Percentiles rank a stretch among this genome's conserved stretches.
Conservation (phyloP, 2,329 filamentous ascomycete species). For the Fonsecaea pedrosoi region DNA sequence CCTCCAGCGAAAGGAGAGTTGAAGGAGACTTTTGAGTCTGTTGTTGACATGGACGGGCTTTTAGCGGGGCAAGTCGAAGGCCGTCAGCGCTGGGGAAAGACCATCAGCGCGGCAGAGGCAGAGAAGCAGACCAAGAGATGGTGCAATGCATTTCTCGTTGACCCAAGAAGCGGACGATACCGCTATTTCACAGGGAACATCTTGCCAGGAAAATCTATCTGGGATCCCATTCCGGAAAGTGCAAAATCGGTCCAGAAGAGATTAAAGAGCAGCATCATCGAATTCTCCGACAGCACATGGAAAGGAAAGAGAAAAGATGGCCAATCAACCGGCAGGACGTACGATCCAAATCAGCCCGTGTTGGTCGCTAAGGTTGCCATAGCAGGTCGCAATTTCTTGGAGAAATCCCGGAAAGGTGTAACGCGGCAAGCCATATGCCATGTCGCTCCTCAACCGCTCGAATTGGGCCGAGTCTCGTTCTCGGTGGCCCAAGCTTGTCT, state of each 20-base stretch:
- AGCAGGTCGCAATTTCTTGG: slow-evolving; percentile 82
- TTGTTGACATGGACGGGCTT: slow-evolving; percentile 40
- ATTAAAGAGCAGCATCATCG: slow-evolving; percentile 71
- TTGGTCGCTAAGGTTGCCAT: slow-evolving; percentile 75
- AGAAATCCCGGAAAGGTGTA: slow-evolving; percentile 65
- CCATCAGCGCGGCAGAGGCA: slow-evolving; percentile 23
- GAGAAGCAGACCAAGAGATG: slow-evolving; percentile 51
- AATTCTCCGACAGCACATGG: slow-evolving; percentile 77
- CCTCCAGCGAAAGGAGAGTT: slow-evolving; percentile 53
- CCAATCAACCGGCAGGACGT: slow-evolving; percentile 45
- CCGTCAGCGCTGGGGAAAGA: slow-evolving; percentile 53
- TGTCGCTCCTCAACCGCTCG: slow-evolving; percentile 77
- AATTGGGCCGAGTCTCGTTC: slow-evolving; percentile 76
- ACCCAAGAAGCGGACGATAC: slow-evolving; percentile 63
- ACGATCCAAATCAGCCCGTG: slow-evolving; percentile 77
- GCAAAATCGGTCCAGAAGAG: slow-evolving; percentile 46
- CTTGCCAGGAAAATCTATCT: slow-evolving; percentile 63
- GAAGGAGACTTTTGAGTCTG: slow-evolving; percentile 12
- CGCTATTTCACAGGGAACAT: slow-evolving; percentile 62
- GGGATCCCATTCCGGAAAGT: slow-evolving; percentile 68
- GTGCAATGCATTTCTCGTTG: slow-evolving; percentile 60
- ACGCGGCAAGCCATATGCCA: slow-evolving; percentile 61
- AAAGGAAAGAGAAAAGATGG: slow-evolving; percentile 25
- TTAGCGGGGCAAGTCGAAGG: slow-evolving; percentile 46
- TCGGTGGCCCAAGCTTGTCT: slow-evolving; percentile 75